Percentiles rank a stretch among this genome's conserved stretches.
Conservation (phyloP, 768 basidiomycete genomes). For the Suillus sp. region DNA sequence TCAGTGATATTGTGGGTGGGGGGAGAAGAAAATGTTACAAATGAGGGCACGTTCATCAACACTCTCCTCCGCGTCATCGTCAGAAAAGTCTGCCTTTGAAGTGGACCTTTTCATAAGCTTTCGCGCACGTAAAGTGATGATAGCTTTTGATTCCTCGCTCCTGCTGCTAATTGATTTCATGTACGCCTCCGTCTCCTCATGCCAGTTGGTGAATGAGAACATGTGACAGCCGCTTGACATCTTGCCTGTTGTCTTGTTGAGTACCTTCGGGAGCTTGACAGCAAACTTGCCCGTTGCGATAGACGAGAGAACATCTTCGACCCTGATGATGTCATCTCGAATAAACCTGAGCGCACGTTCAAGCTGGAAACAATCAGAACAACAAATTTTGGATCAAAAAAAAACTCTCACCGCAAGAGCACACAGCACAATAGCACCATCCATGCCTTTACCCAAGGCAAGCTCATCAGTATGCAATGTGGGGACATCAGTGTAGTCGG, state of each 20-base stretch:
- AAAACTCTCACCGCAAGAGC: neutral
- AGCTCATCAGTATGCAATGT: neutral
- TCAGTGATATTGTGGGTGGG: no score
- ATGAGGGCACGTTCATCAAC: no score
- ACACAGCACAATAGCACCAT: neutral
- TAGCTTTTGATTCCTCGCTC: neutral
- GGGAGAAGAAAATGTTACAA: no score
- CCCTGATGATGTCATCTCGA: slow-evolving; percentile 1
- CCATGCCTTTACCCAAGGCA: neutral
- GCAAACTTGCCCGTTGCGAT: no score
- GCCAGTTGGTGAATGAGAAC: neutral
- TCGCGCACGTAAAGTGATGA: no score
- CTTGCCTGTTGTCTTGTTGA: no score
- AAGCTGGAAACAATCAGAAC: neutral
- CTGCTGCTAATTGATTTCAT: slow-evolving; percentile 4
- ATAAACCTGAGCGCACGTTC: slow-evolving; percentile 5
- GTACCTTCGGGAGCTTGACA: no score
- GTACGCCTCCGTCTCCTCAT: neutral
- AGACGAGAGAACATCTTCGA: neutral
- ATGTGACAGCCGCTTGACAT: neutral
- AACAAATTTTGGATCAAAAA: neutral
- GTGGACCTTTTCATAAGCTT: no score
- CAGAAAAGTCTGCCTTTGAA: no score
- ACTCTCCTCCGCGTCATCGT: no score
- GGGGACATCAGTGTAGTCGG: neutral